Conservation (phyloP, 441 rosid species). For the Gossypium trilobum region DNA sequence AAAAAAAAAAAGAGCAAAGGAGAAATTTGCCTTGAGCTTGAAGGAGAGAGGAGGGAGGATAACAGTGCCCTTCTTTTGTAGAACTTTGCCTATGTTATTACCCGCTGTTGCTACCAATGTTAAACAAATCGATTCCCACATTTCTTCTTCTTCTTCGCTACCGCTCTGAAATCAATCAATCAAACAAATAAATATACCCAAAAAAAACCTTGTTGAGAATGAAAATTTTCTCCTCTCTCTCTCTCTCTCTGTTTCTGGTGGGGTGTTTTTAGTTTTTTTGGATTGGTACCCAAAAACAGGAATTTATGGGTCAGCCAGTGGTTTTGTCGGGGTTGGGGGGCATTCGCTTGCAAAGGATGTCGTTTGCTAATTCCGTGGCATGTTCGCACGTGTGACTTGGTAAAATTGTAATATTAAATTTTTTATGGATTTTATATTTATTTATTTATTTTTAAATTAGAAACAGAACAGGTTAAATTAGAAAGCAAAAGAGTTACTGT, state of each 20-base stretch:
- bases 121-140: slow-evolving; percentile 88
- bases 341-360: background rate
- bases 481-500: too few relatives aligned
- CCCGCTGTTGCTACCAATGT: slow-evolving; percentile 95
- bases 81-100: slow-evolving; percentile 87
- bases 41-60: slow-evolving; percentile 94
- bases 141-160: slow-evolving; percentile 13
- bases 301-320: background rate
- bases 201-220: background rate
- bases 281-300: background rate
- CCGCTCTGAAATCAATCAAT: background rate
- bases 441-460: background rate
- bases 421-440: background rate
- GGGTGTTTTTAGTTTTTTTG: background rate
- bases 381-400: background rate
- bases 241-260: background rate
- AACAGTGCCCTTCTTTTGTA: slow-evolving; percentile 92
- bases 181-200: background rate
- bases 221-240: background rate
- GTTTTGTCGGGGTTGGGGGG: background rate
- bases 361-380: background rate
- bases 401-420: background rate
- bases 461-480: too few relatives aligned
- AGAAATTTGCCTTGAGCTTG: slow-evolving; percentile 60
- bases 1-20: background rate